Evolutionary conservation across 2,329 filamentous ascomycete genomes (phyloP), one percentile per base, ranked within the genome.

Genomic region (Fusarium buharicum): DNA sequence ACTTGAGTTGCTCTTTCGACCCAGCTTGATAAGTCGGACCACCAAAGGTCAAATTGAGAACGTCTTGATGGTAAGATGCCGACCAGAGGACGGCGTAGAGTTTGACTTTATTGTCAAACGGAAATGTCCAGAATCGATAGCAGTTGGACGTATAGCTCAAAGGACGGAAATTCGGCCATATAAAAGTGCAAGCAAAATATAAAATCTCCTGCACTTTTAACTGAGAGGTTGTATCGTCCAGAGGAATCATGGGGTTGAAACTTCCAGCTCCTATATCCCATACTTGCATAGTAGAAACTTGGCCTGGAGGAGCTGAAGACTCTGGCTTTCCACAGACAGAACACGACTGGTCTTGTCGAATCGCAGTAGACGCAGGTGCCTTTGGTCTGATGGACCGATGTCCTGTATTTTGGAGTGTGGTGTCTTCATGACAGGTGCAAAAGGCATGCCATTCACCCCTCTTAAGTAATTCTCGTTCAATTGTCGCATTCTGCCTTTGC

Each of bases 121-220:
- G 53, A 17, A 55, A 55, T 7, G 17, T 14, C 45, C 53, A 55
- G n/a, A 28, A 37, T 13, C 41, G 53, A 27, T 55, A 55, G 33
- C 46, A 50, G 18, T 50, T 55, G 34, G 53, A 46, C 12, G 53
- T 12, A 30, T 55, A 55, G 11, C 38, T 13, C n/a, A 50, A 39
- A 2, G 53, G 53, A 20, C 53, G 53, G 46, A 55, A 55, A 31
- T 50, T 55, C 14, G 53, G 53, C 53, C 53, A 55, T 39, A 55
- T 55, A 14, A 39, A 17, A 17, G 46, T 50, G 18, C 46, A 24
- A n/a, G 46, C 53, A 41, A 55, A 50, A 31, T 50, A 34, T 40
- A 55, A 41, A 36, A 50, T 50, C 22, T 55, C 53, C 24, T 55
- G 46, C n/a, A 55, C 40, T 34, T 9, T 55, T 13, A 50, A 18